phyloP scores from a whole-genome alignment of 192 early-diverging fungal genomes.

The Coemansia pectinata region DNA sequence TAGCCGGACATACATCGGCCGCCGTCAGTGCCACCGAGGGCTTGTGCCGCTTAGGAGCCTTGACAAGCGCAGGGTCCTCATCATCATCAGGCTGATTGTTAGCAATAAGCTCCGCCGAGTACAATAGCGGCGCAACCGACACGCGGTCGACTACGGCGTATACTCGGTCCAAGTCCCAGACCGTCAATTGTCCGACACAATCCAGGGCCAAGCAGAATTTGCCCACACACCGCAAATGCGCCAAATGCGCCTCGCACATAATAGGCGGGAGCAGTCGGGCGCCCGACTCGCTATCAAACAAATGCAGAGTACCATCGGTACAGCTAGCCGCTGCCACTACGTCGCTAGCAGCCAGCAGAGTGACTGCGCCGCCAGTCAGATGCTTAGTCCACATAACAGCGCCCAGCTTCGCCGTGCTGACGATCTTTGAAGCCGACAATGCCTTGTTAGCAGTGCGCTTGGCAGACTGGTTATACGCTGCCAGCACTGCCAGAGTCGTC shows the following conservation, averaged over 20 bases:
- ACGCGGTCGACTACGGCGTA: constrained; percentile 10
- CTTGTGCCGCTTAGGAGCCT: constrained; percentile 15
- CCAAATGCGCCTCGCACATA: constrained; percentile 21
- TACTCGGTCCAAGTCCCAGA: constrained; percentile 19
- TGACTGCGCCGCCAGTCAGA: neutral
- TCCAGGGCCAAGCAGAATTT: constrained; percentile 30
- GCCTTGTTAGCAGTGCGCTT: neutral
- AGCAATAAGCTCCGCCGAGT: constrained; percentile 19
- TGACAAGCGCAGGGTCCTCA: neutral
- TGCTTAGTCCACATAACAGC: constrained; percentile 16
- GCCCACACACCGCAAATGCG: constrained; percentile 21
- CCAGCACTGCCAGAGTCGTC: neutral
- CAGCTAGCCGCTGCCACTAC: constrained; percentile 12
- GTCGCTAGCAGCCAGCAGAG: constrained; percentile 11
- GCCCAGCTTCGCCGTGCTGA: neutral
- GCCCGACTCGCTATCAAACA: constrained; percentile 34
- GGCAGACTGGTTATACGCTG: constrained; percentile 10
- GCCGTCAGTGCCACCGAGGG: constrained; percentile 20
- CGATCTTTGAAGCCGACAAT: neutral
- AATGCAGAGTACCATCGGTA: constrained; percentile 31
- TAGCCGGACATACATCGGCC: constrained; percentile 4
- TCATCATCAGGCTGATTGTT: neutral
- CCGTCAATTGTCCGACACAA: constrained; percentile 26
- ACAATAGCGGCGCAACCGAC: constrained; percentile 40
- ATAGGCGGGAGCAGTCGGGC: constrained; percentile 31